Evolutionary conservation across 768 basidiomycete species (phyloP).

Genomic region (Tylopilus felleus): DNA sequence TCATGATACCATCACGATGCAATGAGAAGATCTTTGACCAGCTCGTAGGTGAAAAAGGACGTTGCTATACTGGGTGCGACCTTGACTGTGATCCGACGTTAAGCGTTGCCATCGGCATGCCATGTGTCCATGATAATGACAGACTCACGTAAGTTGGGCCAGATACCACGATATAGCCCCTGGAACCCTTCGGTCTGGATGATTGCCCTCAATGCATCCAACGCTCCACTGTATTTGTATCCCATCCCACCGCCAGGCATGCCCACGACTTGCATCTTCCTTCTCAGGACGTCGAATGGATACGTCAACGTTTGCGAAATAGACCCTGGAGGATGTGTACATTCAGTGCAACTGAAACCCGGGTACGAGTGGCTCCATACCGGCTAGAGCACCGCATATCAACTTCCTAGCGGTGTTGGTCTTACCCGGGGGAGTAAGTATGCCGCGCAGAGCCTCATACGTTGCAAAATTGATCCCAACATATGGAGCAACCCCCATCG

Average conservation of each 20-base stretch:
- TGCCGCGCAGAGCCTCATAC: constrained; percentile 77
- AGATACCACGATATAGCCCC: constrained; percentile 82
- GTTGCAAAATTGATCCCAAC: constrained; percentile 92
- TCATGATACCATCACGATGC: constrained; percentile 13
- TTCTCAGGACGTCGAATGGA: constrained; percentile 89
- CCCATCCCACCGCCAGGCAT: constrained; percentile 59
- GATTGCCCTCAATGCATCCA: constrained; percentile 72
- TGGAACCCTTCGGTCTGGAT: constrained; percentile 67
- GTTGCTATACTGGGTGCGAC: constrained; percentile 90
- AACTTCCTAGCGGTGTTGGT: constrained; percentile 66
- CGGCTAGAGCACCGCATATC: constrained; percentile 82
- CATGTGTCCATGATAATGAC: constrained; percentile 1
- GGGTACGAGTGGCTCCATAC: constrained; percentile 35
- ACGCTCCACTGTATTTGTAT: constrained; percentile 73
- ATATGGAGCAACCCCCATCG: constrained; percentile 87
- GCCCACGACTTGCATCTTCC: constrained; percentile 94
- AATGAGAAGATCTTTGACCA: constrained; percentile 52
- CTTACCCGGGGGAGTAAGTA: constrained; percentile 82
- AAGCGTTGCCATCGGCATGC: constrained; percentile 2
- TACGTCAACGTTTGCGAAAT: constrained; percentile 94
- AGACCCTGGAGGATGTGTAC: constrained; percentile 47
- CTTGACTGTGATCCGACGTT: constrained; percentile 53
- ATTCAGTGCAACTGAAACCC: constrained; percentile 4
- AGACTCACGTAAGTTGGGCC: constrained; percentile 80
- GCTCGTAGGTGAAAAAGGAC: constrained; percentile 80